These are phyloP conservation scores for Moringa oleifera DNA, from an alignment of 345 rosid genomes.

Conservation along the genomic window DNA sequence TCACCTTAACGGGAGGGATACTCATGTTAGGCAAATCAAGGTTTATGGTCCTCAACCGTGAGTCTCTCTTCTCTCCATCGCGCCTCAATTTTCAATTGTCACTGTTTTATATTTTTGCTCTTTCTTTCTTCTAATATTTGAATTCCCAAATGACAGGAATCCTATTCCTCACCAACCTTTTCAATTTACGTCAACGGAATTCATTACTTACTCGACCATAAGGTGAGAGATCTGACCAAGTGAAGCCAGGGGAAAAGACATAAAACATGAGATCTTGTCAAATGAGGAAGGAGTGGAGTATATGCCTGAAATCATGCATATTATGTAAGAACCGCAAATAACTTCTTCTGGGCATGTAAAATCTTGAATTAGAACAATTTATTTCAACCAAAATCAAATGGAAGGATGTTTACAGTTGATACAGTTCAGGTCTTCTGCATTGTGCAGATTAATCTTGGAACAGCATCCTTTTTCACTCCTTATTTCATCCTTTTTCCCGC, in stretches of 20 bases:
- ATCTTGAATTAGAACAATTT: no score
- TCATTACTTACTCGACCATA: conserved; percentile 58
- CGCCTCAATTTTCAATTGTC: background rate
- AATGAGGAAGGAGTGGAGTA: background rate
- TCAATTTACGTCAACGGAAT: conserved; percentile 82
- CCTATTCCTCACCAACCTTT: conserved; percentile 83
- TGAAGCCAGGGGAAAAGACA: background rate
- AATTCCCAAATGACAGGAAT: conserved; percentile 36
- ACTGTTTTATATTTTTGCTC: no score
- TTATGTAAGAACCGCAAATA: conserved; percentile 1
- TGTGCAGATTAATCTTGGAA: no score
- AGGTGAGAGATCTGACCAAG: conserved; percentile 38
- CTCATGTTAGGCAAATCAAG: conserved; percentile 90
- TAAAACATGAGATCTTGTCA: no score
- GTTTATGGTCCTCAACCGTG: conserved; percentile 79
- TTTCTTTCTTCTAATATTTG: background rate
- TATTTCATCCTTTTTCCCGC: no score
- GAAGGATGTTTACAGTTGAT: no score
- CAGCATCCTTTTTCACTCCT: no score
- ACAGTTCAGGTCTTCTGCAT: no score
- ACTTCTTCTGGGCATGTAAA: conserved; percentile 1
- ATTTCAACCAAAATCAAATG: no score
- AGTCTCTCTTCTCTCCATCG: conserved; percentile 10
- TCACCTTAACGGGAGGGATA: conserved; percentile 85
- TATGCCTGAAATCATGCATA: conserved; percentile 11